Percentiles rank a stretch among this genome's conserved stretches.
phyloP scores from a whole-genome alignment of 768 basidiomycete genomes.

The Phylloporus sp. region DNA sequence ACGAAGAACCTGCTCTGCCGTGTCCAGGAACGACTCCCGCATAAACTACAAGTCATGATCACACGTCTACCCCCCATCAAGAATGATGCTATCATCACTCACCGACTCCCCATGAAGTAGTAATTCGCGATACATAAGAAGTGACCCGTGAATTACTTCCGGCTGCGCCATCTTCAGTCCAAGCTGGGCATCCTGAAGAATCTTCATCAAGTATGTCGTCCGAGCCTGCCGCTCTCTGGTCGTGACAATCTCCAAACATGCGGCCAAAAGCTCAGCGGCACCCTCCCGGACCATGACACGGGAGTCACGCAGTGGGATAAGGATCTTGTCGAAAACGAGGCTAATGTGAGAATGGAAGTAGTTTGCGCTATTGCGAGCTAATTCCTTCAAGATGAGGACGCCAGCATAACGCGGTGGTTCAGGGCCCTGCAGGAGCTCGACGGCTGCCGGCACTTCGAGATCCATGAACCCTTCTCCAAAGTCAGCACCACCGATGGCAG shows the following conservation, averaged over 20 bases:
- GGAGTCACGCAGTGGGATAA: slow-evolving; percentile 83
- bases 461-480: slow-evolving; percentile 90
- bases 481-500: slow-evolving; percentile 72
- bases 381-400: slow-evolving; percentile 88
- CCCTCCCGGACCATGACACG: slow-evolving; percentile 89
- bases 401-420: slow-evolving; percentile 90
- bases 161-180: slow-evolving; percentile 76
- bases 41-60: slow-evolving; percentile 57
- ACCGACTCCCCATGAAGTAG: slow-evolving; percentile 94
- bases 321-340: slow-evolving; percentile 88
- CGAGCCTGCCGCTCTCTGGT: slow-evolving; percentile 63
- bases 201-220: slow-evolving; percentile 65
- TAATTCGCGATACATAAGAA: slow-evolving; percentile 88
- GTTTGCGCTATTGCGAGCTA: slow-evolving; percentile 81
- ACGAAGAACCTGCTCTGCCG: slow-evolving; percentile 83
- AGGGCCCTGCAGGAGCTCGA: slow-evolving; percentile 67
- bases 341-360: slow-evolving; percentile 87
- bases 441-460: slow-evolving; percentile 79
- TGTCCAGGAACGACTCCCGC: slow-evolving; percentile 79
- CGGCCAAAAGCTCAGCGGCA: slow-evolving; percentile 89
- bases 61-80: neutral
- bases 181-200: slow-evolving; percentile 83
- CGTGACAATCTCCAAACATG: slow-evolving; percentile 84
- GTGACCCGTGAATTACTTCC: slow-evolving; percentile 88
- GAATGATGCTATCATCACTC: slow-evolving; percentile 24